Base-by-base conservation (phyloP, 768 basidiomycete species). In the Lactarius evosmus region DNA sequence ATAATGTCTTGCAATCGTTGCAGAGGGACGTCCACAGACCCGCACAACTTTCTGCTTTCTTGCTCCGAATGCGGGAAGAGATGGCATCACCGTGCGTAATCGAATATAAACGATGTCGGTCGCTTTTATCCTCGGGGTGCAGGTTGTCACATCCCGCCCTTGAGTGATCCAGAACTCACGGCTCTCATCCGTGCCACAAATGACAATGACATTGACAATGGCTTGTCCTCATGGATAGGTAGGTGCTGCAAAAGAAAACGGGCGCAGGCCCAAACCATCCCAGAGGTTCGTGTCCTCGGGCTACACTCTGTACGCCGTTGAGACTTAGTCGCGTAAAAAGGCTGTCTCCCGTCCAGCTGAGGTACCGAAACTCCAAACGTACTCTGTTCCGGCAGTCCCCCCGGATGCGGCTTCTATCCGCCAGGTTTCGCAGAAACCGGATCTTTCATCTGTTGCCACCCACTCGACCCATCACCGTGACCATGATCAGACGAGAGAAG, bases 81-180 rank as follows among this genome's bases (percentile, higher is more conserved):
- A 0, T 78, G 78, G 78, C 77, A 78, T 55, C 77, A 74, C 36
- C 64, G 74, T 74, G 67, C 51, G 70, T 58, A 12, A 63, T 61
- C 8, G 12, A 38, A 19, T 11, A n/a, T 34, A 4, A 12, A 41
- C 30, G 11, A 25, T n/a, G 29, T 44, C 40, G 25, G 56, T 56
- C 19, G 16, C 41, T 25, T 57, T 50, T 29, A 58, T 63, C 36
- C 33, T 30, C 25, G 27, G 11, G 16, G 32, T 1, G 27, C 57
- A 76, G 75, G 73, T 61, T 77, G 76, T 60, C 74, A 73, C 33
- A 70, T 70, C 58, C 76, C 75, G 8, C 71, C 73, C 1, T 34
- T 76, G 50, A 66, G 66, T 17, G 73, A 74, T 11, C 40, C 29
- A 0, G 70, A 72, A 7, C 74, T 76, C 66, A 17, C 72, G 22